Evolutionary conservation across 768 basidiomycete species (phyloP).

Genomic region (Boletus rubescentipes): DNA sequence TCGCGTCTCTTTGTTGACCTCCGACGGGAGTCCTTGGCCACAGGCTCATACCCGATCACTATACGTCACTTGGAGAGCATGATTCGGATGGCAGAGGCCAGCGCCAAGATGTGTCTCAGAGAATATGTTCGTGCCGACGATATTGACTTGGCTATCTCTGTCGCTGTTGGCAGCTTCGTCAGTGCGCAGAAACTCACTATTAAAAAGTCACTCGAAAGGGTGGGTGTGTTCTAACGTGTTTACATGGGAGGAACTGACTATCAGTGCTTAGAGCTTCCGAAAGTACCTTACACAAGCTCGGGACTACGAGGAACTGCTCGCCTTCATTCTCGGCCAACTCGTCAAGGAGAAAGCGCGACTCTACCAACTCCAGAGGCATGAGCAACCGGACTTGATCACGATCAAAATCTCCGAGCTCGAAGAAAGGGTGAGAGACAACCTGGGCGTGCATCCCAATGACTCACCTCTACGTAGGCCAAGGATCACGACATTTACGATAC

Average conservation of each 20-base stretch:
- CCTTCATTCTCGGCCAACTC: conserved; percentile 91
- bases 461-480: conserved; percentile 63
- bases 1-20: conserved; percentile 92
- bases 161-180: conserved; percentile 93
- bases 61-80: conserved; percentile 97
- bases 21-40: conserved; percentile 92
- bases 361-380: conserved; percentile 71
- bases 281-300: conserved; percentile 96
- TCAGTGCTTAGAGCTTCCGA: conserved; percentile 73
- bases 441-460: background rate
- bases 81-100: conserved; percentile 99
- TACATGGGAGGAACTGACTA: conserved; percentile 10
- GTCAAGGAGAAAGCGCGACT: conserved; percentile 91
- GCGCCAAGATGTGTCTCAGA: conserved; percentile 96
- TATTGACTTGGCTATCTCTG: conserved; percentile 95
- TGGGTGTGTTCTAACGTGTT: conserved; percentile 29
- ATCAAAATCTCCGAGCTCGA: conserved; percentile 84
- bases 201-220: conserved; percentile 95
- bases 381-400: conserved; percentile 74
- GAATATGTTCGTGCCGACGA: conserved; percentile 96
- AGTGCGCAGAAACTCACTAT: conserved; percentile 97
- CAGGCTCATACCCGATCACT: conserved; percentile 98
- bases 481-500: conserved; percentile 96
- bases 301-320: conserved; percentile 93
- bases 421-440: conserved; percentile 60